A percentile compares a stretch with the other conserved stretches of the same genome.
phyloP scores from a whole-genome alignment of 371 early-diverging fungal species.

The Mucor mucedo region DNA sequence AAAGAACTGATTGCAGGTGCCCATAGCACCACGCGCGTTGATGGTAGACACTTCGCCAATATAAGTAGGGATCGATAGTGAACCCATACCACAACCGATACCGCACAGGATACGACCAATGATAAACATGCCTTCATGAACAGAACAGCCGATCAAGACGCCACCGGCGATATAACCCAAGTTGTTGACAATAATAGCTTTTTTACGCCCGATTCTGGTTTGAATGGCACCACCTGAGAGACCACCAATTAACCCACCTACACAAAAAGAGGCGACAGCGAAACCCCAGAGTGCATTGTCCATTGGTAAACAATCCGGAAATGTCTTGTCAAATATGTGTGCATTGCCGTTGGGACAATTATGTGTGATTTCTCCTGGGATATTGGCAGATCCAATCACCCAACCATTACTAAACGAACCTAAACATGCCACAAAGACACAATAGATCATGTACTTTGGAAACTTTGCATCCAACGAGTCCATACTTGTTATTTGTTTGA shows the following conservation, averaged over 20 bases:
- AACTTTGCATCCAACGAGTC: conserved; percentile 40
- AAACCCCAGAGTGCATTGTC: conserved; percentile 48
- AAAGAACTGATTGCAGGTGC: conserved; percentile 30
- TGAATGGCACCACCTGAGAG: conserved; percentile 62
- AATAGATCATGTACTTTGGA: conserved; percentile 48
- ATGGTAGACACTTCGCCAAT: conserved; percentile 82
- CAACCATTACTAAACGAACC: conserved; percentile 49
- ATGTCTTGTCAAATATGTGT: conserved; percentile 2
- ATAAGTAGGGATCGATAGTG: conserved; percentile 80
- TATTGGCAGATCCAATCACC: conserved; percentile 53
- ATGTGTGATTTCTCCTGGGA: conserved; percentile 40
- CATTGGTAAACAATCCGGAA: conserved; percentile 41
- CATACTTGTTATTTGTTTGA: conserved; percentile 21
- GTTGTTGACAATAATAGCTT: conserved; percentile 65
- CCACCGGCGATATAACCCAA: conserved; percentile 67
- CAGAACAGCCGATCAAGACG: conserved; percentile 59
- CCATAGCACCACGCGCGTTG: conserved; percentile 68
- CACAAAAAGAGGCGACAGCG: conserved; percentile 65
- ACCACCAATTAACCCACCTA: conserved; percentile 77
- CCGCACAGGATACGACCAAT: conserved; percentile 83
- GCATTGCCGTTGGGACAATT: conserved; percentile 24
- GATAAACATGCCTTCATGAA: conserved; percentile 62
- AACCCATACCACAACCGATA: conserved; percentile 79
- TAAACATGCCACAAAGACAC: conserved; percentile 41
- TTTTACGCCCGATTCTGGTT: conserved; percentile 66